Conservation (phyloP, 2,329 filamentous ascomycete genomes). For the Hymenoscyphus infarciens region DNA sequence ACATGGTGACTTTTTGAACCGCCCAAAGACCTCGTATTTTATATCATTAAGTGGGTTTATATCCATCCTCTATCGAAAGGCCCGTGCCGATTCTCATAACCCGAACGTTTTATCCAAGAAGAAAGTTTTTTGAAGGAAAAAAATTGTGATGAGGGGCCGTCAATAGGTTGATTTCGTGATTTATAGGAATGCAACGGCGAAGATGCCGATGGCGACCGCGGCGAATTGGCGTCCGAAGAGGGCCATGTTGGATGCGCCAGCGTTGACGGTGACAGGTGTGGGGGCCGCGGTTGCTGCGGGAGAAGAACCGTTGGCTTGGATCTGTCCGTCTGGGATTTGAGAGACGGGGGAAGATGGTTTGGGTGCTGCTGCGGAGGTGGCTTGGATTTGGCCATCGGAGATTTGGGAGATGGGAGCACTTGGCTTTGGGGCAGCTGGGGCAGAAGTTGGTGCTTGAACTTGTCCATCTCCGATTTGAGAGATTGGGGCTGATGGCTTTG, state of each 20-base stretch:
- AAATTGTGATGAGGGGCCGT: not conserved
- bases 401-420: constrained; percentile 28
- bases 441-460: constrained; percentile 15
- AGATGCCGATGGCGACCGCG: constrained; percentile 8
- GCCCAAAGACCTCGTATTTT: not conserved
- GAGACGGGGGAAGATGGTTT: not conserved
- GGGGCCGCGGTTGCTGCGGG: not conserved
- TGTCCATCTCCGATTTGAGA: constrained; percentile 35
- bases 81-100: not conserved
- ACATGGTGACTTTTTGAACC: not conserved
- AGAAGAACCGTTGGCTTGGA: constrained; percentile 17
- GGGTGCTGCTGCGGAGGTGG: constrained; percentile 5
- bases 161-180: not conserved
- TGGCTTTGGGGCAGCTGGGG: constrained; percentile 21
- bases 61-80: not conserved
- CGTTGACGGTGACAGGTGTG: not conserved
- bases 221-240: constrained; percentile 8
- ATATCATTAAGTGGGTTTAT: not conserved
- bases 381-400: constrained; percentile 34
- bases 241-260: constrained; percentile 35
- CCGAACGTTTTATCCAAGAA: not conserved
- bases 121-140: not conserved
- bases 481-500: constrained; percentile 21
- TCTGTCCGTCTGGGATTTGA: constrained; percentile 10
- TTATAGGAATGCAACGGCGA: constrained; percentile 20